Conservation (phyloP, 371 early-diverging fungal species). For the Apophysomyces ossiformis region DNA sequence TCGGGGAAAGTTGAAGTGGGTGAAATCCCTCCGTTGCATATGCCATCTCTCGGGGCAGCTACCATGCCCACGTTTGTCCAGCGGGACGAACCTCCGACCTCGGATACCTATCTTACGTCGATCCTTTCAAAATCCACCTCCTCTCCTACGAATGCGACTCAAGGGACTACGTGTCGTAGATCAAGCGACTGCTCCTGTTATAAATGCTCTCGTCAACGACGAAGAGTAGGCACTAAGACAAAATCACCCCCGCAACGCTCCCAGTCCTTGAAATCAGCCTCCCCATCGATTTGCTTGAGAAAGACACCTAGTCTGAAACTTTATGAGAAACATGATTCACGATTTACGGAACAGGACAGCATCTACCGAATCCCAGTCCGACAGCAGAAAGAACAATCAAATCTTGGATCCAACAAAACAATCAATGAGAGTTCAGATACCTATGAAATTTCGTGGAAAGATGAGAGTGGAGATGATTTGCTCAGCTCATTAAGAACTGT, state of each 20-base stretch:
- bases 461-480: conserved; percentile 50
- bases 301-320: conserved; percentile 44
- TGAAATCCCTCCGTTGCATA: conserved; percentile 24
- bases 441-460: conserved; percentile 53
- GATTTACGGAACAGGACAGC: conserved; percentile 42
- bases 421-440: conserved; percentile 21
- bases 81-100: conserved; percentile 6
- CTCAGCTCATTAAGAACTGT: conserved; percentile 41
- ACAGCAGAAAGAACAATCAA: conserved; percentile 2
- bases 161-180: conserved; percentile 9
- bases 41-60: conserved; percentile 11
- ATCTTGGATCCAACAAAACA: background rate
- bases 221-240: conserved; percentile 30
- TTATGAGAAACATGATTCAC: conserved; percentile 46
- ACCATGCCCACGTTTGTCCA: conserved; percentile 4
- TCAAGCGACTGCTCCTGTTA: conserved; percentile 42
- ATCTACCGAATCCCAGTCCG: conserved; percentile 34
- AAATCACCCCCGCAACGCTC: conserved; percentile 13
- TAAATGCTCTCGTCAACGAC: conserved; percentile 50
- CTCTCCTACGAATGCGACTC: conserved; percentile 5
- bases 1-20: conserved; percentile 43
- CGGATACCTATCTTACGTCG: conserved; percentile 30
- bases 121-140: conserved; percentile 23
- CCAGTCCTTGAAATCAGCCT: conserved; percentile 6
- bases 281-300: conserved; percentile 25